These are phyloP conservation scores for Trichocladium uniseriatum DNA, from an alignment of 495 filamentous ascomycete genomes.

Conservation along the genomic window DNA sequence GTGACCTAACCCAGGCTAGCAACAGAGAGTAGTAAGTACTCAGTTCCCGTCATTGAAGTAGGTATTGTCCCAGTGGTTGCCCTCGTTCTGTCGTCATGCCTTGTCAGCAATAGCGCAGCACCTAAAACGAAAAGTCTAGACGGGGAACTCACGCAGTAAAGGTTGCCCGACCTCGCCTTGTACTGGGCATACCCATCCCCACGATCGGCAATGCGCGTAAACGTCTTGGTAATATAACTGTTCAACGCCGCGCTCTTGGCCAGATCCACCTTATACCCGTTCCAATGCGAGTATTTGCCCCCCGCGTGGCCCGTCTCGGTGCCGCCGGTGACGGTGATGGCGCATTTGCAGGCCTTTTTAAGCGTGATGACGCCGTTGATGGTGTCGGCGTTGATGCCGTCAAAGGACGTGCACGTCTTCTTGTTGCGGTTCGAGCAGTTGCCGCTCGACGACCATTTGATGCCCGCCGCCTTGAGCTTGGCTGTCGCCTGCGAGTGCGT, in stretches of 20 bases:
- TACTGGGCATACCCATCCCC: conserved; percentile 14
- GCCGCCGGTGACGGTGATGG: conserved; percentile 14
- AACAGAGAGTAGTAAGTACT: too few relatives aligned
- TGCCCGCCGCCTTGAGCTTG: conserved; percentile 6
- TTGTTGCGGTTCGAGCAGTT: conserved; percentile 8
- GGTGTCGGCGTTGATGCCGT: conserved; percentile 9
- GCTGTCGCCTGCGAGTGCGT: conserved; percentile 11
- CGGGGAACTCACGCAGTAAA: conserved; percentile 10
- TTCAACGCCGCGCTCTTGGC: conserved; percentile 11
- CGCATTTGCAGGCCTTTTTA: conserved; percentile 11
- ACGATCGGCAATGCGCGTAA: conserved; percentile 11
- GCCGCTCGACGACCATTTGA: conserved; percentile 9
- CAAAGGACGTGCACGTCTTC: conserved; percentile 14
- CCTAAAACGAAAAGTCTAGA: neutral
- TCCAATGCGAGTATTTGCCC: conserved; percentile 12
- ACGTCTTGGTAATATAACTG: conserved; percentile 11
- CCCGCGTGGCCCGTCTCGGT: conserved; percentile 16
- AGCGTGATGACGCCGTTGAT: conserved; percentile 12
- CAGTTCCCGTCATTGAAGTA: conserved; percentile 6
- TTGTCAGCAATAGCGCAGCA: neutral
- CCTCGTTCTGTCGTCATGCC: conserved; percentile 8
- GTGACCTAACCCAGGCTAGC: too few relatives aligned
- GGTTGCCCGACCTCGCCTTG: conserved; percentile 12
- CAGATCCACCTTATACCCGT: conserved; percentile 16
- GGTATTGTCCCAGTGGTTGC: conserved; percentile 16